Base-by-base conservation (phyloP, 352 stramenopile species). In the Pythium coloratum region DNA sequence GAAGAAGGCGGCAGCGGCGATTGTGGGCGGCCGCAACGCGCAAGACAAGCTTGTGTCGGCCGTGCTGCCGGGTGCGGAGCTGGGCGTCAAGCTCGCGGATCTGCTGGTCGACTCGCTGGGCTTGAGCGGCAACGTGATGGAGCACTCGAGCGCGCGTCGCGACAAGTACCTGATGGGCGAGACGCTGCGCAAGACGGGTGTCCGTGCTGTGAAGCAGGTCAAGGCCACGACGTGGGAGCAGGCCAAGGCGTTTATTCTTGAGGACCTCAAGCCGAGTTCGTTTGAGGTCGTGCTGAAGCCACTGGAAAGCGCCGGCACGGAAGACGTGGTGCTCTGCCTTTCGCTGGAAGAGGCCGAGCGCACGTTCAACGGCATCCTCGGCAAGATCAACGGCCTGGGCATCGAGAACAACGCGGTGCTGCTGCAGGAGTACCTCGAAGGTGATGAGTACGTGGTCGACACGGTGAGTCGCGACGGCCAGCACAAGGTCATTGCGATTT, bases 371-470 rank as follows among this genome's bases (percentile, higher is more conserved):
- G 67, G 74, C 32, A 97, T 97, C 66, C 59, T 95, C 13, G 87
- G 87, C 76, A 92, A 96, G 72, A 81, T 92, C 34, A 97, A 96
- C 54, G 85, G 88, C 14, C 73, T 97, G 6, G 90, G 90, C n/a
- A 78, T 95, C 55, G 75, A 89, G 51, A 97, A 96, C 72, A 78
- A 89, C 14, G 85, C 82, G 6, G 88, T 94, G 24, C 69, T 96
- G 54, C 76, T 98, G 42, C 95, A 98, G 71, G 95, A 99, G 72
- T 99, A 96, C 67, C 80, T 99, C 2, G 83, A 90, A 56, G 97
- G 97, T 12, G 86, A 91, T 61, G 97, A 99, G 75, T 99, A 98
- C 78, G 96, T 98, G 6, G 84, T 99, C 14, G 97, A 99, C 80
- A 97, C 94, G 8, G 95, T 98, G 13, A 97, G 84, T 61, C 88